A percentile compares a stretch with the other conserved stretches of the same genome.
Evolutionary conservation across 2,329 filamentous ascomycete species (phyloP).

Genomic region (Aspergillus clavatus): DNA sequence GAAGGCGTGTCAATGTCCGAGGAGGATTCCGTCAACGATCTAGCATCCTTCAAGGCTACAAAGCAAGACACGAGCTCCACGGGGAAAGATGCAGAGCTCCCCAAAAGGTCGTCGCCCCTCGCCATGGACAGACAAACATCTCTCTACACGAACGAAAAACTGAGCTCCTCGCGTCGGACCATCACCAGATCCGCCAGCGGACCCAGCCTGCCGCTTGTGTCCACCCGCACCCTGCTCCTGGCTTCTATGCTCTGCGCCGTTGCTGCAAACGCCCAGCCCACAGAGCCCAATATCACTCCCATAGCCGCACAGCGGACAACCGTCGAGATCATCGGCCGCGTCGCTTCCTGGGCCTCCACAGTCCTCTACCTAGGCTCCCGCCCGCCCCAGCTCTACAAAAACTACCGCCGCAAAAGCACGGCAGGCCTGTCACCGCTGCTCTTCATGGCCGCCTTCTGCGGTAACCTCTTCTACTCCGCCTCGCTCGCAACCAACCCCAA

Average conservation of each 20-base stretch:
- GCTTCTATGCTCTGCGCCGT: constrained; percentile 44
- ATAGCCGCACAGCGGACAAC: constrained; percentile 23
- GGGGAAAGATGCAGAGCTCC: constrained; percentile 24
- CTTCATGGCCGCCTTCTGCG: constrained; percentile 63
- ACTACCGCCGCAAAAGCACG: constrained; percentile 58
- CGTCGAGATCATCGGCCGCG: constrained; percentile 45
- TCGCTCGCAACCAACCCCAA: constrained; percentile 60
- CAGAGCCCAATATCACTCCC: constrained; percentile 15
- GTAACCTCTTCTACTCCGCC: constrained; percentile 62
- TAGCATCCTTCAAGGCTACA: constrained; percentile 13
- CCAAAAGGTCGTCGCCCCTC: constrained; percentile 19
- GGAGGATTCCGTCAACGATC: constrained; percentile 19
- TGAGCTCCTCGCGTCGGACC: constrained; percentile 23
- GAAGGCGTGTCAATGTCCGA: constrained; percentile 37
- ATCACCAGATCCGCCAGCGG: constrained; percentile 24
- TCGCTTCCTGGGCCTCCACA: constrained; percentile 55
- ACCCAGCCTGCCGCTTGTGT: constrained; percentile 28
- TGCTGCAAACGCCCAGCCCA: constrained; percentile 39
- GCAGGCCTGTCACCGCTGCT: constrained; percentile 59
- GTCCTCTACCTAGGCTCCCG: constrained; percentile 56
- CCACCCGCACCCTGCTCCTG: constrained; percentile 43
- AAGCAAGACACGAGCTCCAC: constrained; percentile 18
- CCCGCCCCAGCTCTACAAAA: constrained; percentile 62
- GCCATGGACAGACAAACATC: constrained; percentile 19
- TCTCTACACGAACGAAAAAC: constrained; percentile 35